These are phyloP conservation scores for Daucus carota DNA, from an alignment of 129 eudicot species.

Conservation along the genomic window DNA sequence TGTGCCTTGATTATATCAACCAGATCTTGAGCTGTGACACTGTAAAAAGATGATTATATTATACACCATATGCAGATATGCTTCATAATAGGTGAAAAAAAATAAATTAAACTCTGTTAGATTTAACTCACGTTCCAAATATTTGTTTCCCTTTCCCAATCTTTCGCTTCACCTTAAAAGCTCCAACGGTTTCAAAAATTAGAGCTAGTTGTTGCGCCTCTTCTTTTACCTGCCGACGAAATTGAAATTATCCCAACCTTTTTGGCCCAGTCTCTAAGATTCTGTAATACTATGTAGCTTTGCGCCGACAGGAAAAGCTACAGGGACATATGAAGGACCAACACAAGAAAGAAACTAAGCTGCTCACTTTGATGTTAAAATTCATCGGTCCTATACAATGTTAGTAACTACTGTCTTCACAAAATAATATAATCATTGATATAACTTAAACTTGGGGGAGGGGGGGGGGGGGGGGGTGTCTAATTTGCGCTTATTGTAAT, in stretches of 20 bases:
- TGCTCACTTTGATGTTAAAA: background rate
- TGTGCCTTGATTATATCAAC: slow-evolving; percentile 96
- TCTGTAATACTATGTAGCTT: background rate
- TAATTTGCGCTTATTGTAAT: background rate
- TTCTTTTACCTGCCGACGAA: slow-evolving; percentile 57
- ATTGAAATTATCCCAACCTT: background rate
- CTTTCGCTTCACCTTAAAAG: slow-evolving; percentile 91
- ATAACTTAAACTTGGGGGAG: too few relatives aligned
- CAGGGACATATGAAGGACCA: background rate
- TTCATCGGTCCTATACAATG: background rate
- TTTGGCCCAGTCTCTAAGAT: background rate
- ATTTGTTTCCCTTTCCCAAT: slow-evolving; percentile 91
- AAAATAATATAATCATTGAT: background rate
- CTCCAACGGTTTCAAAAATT: slow-evolving; percentile 87
- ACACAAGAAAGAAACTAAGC: background rate
- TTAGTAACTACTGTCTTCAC: background rate
- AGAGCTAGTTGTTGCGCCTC: slow-evolving; percentile 90
- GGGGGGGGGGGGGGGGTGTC: background rate
- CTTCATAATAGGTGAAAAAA: background rate
- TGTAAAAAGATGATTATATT: slow-evolving; percentile 22
- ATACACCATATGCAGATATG: slow-evolving; percentile 1
- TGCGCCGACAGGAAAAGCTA: background rate
- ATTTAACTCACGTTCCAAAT: slow-evolving; percentile 66
- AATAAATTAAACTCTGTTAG: background rate
- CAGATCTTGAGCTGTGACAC: slow-evolving; percentile 96